Percentiles rank a stretch among this genome's conserved stretches.
Conservation (phyloP, 192 early-diverging fungal genomes). For the Chytriomyces sp. region DNA sequence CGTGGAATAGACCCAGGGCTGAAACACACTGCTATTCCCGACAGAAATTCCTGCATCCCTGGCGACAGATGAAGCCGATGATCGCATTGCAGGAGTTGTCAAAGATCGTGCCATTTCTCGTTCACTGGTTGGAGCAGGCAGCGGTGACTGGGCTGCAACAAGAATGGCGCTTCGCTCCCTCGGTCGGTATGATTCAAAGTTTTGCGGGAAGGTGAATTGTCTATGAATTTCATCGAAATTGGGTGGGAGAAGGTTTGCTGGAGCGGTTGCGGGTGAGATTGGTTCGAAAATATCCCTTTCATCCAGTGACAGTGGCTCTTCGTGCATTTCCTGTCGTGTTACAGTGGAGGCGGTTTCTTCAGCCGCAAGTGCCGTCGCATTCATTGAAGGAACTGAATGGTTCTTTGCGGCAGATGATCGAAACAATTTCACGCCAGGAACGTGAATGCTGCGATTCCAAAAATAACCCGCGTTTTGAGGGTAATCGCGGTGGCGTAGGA, state of each 20-base stretch:
- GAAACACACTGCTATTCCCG: constrained; percentile 15
- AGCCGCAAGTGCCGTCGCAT: too few relatives aligned
- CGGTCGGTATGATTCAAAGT: background rate
- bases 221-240: background rate
- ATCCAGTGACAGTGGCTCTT: too few relatives aligned
- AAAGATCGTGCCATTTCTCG: background rate
- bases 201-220: constrained; percentile 9
- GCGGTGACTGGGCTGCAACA: background rate
- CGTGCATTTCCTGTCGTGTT: too few relatives aligned
- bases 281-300: background rate
- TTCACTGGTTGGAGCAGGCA: background rate
- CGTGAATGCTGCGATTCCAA: background rate
- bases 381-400: too few relatives aligned
- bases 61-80: background rate
- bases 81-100: background rate
- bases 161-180: background rate
- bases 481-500: background rate
- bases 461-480: background rate
- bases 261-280: background rate
- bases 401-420: too few relatives aligned
- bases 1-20: constrained; percentile 8
- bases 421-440: too few relatives aligned
- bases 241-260: background rate
- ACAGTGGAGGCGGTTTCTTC: too few relatives aligned
- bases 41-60: constrained; percentile 9